Evolutionary conservation across 2,329 filamentous ascomycete species (phyloP).

Genomic region (Penicillium sp.): DNA sequence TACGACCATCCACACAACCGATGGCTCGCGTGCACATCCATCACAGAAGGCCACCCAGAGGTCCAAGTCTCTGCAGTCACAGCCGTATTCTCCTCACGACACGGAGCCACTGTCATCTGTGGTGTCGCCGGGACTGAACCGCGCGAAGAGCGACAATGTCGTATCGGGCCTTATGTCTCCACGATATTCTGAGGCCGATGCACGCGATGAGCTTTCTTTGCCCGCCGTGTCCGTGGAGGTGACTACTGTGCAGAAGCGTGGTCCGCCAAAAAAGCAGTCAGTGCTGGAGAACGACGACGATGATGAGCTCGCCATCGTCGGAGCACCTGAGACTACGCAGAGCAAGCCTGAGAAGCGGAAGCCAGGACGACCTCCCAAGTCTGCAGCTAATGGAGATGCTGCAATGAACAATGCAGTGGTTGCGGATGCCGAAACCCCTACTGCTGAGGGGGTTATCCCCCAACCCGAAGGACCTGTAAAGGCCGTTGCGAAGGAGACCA

Average conservation of each 20-base stretch:
- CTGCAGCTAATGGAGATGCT: neutral
- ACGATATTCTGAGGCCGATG: conserved; percentile 20
- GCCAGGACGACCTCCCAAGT: conserved; percentile 20
- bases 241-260: conserved; percentile 24
- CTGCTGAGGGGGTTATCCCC: neutral
- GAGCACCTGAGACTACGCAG: neutral
- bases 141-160: conserved; percentile 23
- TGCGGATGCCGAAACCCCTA: neutral
- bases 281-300: conserved; percentile 26
- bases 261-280: conserved; percentile 30
- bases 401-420: neutral
- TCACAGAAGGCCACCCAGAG: conserved; percentile 16
- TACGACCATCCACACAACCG: neutral
- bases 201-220: conserved; percentile 29
- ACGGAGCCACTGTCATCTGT: conserved; percentile 40
- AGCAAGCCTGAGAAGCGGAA: conserved; percentile 17
- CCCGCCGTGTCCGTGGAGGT: conserved; percentile 23
- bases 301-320: conserved; percentile 23
- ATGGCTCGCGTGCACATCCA: neutral
- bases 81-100: conserved; percentile 36
- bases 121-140: conserved; percentile 21
- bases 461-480: conserved; percentile 1
- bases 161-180: conserved; percentile 6
- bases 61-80: conserved; percentile 26
- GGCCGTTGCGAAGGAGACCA: conserved; percentile 25